Conservation (phyloP, 2,329 filamentous ascomycete species). For the Pyrenophora seminiperda region DNA sequence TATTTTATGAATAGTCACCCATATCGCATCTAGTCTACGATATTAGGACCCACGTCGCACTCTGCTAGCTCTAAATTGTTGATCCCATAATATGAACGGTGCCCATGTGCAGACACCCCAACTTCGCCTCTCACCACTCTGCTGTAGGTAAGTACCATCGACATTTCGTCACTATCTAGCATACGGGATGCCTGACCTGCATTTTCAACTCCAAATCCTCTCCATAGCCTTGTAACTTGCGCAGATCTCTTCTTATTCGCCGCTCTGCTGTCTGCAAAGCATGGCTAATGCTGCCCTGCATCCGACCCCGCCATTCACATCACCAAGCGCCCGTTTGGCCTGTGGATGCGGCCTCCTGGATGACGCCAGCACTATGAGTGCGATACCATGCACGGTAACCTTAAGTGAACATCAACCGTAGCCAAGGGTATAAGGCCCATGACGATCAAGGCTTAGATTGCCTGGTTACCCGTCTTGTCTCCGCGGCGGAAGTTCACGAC, state of each 20-base stretch:
- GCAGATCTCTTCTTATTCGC: conserved; percentile 7
- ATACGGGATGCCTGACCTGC: background rate
- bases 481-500: conserved; percentile 5
- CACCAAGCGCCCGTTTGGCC: conserved; percentile 1
- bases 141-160: too few relatives aligned
- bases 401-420: conserved; percentile 16
- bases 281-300: conserved; percentile 12
- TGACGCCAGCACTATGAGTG: conserved; percentile 7
- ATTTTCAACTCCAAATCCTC: conserved; percentile 1
- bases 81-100: too few relatives aligned
- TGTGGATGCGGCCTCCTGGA: conserved; percentile 5
- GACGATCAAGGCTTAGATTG: conserved; percentile 13
- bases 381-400: conserved; percentile 12
- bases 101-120: background rate
- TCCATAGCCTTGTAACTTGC: conserved; percentile 4
- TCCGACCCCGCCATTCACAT: conserved; percentile 7
- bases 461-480: conserved; percentile 12
- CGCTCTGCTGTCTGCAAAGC: background rate
- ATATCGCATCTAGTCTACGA: too few relatives aligned
- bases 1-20: too few relatives aligned
- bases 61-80: too few relatives aligned
- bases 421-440: conserved; percentile 7
- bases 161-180: background rate
- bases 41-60: too few relatives aligned
- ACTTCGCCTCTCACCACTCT: too few relatives aligned